phyloP scores from a whole-genome alignment of 805 yeast genomes.

The Kodamaea kaohsiungensis region DNA sequence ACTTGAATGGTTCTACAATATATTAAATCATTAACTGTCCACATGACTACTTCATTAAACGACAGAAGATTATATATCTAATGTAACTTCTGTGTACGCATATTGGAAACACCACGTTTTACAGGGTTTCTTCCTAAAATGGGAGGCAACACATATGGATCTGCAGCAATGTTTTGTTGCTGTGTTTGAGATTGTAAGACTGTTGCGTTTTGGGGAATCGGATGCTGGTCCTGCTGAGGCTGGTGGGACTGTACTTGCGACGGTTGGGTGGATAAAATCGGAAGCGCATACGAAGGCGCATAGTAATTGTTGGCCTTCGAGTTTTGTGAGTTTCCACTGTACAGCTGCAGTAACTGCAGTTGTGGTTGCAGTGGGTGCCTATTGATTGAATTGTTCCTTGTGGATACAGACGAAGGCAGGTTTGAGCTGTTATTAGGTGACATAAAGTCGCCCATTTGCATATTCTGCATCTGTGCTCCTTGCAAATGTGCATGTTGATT shows the following conservation, averaged over 20 bases:
- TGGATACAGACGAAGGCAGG: not conserved
- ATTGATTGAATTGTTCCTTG: conserved; percentile 7
- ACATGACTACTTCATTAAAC: not conserved
- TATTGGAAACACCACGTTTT: conserved; percentile 3
- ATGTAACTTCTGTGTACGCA: not conserved
- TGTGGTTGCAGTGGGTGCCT: conserved; percentile 4
- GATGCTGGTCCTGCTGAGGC: conserved; percentile 1
- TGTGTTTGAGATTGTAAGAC: not conserved
- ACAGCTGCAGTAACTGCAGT: not conserved
- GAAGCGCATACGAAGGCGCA: conserved; percentile 5
- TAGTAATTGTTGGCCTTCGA: conserved; percentile 2
- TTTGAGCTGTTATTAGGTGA: conserved; percentile 5
- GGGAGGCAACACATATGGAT: conserved; percentile 13
- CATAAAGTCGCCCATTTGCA: not conserved
- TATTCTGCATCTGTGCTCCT: not conserved
- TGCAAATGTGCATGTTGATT: not conserved
- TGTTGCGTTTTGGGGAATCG: not conserved
- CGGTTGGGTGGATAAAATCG: conserved; percentile 4
- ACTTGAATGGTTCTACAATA: not conserved
- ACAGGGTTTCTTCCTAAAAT: conserved; percentile 7
- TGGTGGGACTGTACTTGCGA: not conserved
- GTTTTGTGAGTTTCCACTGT: not conserved
- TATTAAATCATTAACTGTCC: too few relatives aligned
- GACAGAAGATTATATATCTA: not conserved
- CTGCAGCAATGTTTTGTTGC: conserved; percentile 1